Percentiles rank a stretch among this genome's conserved stretches.
These are phyloP conservation scores for Benincasa hispida DNA, from an alignment of 306 rosid genomes.

Conservation along the genomic window DNA sequence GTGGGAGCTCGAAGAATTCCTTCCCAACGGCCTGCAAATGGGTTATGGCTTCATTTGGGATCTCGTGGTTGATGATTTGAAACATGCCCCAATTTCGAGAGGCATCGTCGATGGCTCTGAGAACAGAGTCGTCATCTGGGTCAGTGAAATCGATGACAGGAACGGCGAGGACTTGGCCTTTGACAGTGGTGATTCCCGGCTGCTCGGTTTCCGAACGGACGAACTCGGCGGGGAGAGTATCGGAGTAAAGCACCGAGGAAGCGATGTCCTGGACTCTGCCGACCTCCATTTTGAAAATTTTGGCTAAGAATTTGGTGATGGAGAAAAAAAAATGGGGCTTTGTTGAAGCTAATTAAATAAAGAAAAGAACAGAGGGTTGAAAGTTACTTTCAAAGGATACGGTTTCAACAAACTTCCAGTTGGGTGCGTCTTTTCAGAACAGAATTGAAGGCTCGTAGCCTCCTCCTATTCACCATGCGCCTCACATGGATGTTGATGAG, in stretches of 20 bases:
- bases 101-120: conserved; percentile 23
- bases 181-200: conserved; percentile 61
- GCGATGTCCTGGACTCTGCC: conserved; percentile 53
- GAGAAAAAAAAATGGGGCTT: too few species aligned
- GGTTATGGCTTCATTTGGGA: conserved; percentile 35
- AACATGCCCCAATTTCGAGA: conserved; percentile 56
- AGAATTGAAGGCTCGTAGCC: too few species aligned
- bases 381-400: too few species aligned
- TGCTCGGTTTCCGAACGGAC: conserved; percentile 41
- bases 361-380: too few species aligned
- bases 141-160: conserved; percentile 40
- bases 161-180: conserved; percentile 28
- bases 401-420: too few species aligned
- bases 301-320: background rate
- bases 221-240: conserved; percentile 30
- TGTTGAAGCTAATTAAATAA: too few species aligned
- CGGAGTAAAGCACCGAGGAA: background rate
- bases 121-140: conserved; percentile 20
- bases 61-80: conserved; percentile 60
- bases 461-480: too few species aligned
- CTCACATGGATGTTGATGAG: too few species aligned
- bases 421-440: too few species aligned
- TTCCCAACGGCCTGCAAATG: conserved; percentile 44
- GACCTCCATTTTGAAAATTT: conserved; percentile 13
- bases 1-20: conserved; percentile 45